A percentile compares a stretch with the other conserved stretches of the same genome.
Conservation (phyloP, 352 stramenopile genomes). For the Phytophthora aleatoria region DNA sequence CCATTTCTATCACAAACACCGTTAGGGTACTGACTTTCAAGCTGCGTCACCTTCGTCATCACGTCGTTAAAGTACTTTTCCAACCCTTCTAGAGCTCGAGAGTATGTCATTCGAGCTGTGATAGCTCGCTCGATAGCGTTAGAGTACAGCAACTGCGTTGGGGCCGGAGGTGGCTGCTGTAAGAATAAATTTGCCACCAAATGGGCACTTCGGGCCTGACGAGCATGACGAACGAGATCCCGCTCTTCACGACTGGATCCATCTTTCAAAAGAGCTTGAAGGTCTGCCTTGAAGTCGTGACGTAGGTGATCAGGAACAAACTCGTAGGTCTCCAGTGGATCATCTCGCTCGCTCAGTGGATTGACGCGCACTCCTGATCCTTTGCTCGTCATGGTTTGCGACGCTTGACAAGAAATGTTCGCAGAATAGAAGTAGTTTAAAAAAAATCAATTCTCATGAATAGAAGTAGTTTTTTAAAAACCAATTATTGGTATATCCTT, state of each 20-base stretch:
- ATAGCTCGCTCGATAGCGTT: slow-evolving; percentile 52
- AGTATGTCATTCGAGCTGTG: slow-evolving; percentile 61
- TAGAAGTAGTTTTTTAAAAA: no score
- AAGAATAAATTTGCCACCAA: slow-evolving; percentile 43
- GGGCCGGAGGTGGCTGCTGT: slow-evolving; percentile 2
- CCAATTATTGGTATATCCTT: no score
- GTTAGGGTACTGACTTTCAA: slow-evolving; percentile 24
- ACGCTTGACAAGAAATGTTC: slow-evolving; percentile 10
- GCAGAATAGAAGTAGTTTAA: no score
- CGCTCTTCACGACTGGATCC: slow-evolving; percentile 13
- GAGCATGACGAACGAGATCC: slow-evolving; percentile 38
- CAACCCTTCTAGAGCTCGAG: slow-evolving; percentile 41
- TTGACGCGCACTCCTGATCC: slow-evolving; percentile 1
- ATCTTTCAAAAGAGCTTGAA: slow-evolving; percentile 8
- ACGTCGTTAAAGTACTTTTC: slow-evolving; percentile 48
- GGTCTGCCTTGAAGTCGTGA: slow-evolving; percentile 54
- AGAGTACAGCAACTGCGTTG: slow-evolving; percentile 48
- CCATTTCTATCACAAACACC: slow-evolving; percentile 1
- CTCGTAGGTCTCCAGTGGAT: slow-evolving; percentile 29
- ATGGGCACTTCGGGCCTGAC: slow-evolving; percentile 56
- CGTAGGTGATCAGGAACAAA: slow-evolving; percentile 52
- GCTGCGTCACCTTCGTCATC: slow-evolving; percentile 18
- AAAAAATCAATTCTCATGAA: no score
- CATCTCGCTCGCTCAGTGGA: slow-evolving; percentile 13
- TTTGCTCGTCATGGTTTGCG: slow-evolving; percentile 15